phyloP scores from a whole-genome alignment of 2,329 filamentous ascomycete genomes.

The Hymenoscyphus linearis region DNA sequence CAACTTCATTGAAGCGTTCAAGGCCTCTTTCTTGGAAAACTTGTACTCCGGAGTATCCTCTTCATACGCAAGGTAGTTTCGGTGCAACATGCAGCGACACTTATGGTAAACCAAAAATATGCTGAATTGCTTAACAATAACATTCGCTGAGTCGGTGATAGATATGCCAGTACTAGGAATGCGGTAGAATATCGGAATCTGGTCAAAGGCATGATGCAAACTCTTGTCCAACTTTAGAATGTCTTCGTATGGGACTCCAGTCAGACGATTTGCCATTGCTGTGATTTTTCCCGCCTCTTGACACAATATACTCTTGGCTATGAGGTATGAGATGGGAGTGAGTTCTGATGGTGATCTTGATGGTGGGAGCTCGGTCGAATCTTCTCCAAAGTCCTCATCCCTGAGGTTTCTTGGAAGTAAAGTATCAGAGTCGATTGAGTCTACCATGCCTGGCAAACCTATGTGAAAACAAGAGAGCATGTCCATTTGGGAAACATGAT shows the following conservation, averaged over 20 bases:
- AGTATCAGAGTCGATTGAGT: constrained; percentile 59
- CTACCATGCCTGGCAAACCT: constrained; percentile 61
- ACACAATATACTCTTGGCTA: constrained; percentile 45
- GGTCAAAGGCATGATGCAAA: constrained; percentile 41
- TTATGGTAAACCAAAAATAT: constrained; percentile 50
- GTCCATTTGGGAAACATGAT: constrained; percentile 53
- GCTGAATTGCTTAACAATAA: constrained; percentile 49
- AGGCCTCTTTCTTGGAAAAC: constrained; percentile 47
- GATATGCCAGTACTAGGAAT: constrained; percentile 44
- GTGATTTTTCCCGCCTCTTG: constrained; percentile 46
- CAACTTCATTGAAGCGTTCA: constrained; percentile 45
- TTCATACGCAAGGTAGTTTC: constrained; percentile 45
- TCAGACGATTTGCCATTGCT: constrained; percentile 44
- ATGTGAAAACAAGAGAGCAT: constrained; percentile 62
- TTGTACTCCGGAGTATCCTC: constrained; percentile 41
- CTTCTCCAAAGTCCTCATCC: constrained; percentile 60
- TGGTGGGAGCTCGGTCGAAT: constrained; percentile 49
- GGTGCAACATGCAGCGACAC: constrained; percentile 49
- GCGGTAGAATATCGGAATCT: constrained; percentile 44
- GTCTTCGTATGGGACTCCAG: constrained; percentile 43
- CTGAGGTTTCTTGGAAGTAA: constrained; percentile 55
- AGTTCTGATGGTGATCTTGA: constrained; percentile 53
- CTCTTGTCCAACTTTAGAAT: constrained; percentile 43
- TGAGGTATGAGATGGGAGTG: constrained; percentile 52
- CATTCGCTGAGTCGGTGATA: constrained; percentile 42